phyloP scores from a whole-genome alignment of 1,284 basidiomycete species.

The Somion occarium region DNA sequence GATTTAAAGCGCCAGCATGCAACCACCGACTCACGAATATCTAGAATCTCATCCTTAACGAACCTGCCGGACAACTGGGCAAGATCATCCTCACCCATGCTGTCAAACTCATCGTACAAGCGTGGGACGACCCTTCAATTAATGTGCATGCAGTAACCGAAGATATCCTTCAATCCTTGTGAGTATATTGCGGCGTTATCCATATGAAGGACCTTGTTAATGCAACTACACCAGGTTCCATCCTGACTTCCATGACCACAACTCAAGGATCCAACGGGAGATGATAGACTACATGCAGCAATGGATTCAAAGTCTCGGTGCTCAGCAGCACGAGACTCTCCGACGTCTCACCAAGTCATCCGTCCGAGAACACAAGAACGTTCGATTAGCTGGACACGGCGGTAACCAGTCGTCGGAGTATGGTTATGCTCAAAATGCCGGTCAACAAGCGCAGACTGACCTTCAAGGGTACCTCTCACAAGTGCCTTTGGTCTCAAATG shows the following conservation, averaged over 20 bases:
- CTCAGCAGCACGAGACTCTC: constrained; percentile 49
- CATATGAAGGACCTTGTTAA: background rate
- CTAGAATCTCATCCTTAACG: constrained; percentile 71
- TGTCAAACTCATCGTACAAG: constrained; percentile 64
- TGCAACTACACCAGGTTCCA: constrained; percentile 56
- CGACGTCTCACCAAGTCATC: constrained; percentile 59
- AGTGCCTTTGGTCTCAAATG: constrained; percentile 48
- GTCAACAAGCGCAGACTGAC: constrained; percentile 40
- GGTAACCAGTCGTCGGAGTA: constrained; percentile 37
- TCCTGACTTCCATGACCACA: constrained; percentile 73
- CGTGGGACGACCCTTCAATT: constrained; percentile 75
- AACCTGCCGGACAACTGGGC: constrained; percentile 75
- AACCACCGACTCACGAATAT: background rate
- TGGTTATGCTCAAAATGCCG: constrained; percentile 42
- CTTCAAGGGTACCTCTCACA: constrained; percentile 41
- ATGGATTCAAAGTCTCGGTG: constrained; percentile 58
- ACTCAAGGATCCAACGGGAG: constrained; percentile 71
- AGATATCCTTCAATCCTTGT: constrained; percentile 73
- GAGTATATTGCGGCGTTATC: constrained; percentile 21
- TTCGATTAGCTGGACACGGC: constrained; percentile 56
- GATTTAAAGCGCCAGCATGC: background rate
- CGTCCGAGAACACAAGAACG: constrained; percentile 73
- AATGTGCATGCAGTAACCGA: constrained; percentile 60
- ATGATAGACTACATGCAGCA: constrained; percentile 66
- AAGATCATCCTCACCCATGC: constrained; percentile 61